Conservation (phyloP, 2,329 filamentous ascomycete species). For the Colletotrichum noveboracense region DNA sequence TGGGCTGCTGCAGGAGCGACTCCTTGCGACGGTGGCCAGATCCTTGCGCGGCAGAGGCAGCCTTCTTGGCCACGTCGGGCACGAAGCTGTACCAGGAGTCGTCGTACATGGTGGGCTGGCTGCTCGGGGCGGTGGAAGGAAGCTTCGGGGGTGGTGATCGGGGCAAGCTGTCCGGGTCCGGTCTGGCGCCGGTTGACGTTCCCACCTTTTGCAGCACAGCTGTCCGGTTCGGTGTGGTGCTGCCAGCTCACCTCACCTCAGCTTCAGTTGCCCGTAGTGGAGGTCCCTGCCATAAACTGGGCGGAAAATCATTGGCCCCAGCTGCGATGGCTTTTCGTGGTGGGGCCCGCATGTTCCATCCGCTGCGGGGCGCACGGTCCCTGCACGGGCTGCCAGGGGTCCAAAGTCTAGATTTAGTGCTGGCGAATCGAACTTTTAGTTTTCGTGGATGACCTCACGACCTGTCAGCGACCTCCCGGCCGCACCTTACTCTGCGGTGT, state of each 20-base stretch:
- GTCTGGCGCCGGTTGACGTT: neutral
- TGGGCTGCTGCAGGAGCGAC: slow-evolving; percentile 72
- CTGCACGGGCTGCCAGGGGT: slow-evolving; percentile 1
- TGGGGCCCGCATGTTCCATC: neutral
- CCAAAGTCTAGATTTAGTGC: slow-evolving; percentile 13
- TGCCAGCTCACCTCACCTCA: slow-evolving; percentile 4
- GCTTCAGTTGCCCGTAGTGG: neutral
- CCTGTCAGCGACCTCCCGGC: slow-evolving; percentile 12
- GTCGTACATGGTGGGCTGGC: slow-evolving; percentile 68
- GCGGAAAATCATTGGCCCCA: slow-evolving; percentile 22
- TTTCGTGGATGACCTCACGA: slow-evolving; percentile 24
- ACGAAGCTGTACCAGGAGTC: slow-evolving; percentile 85
- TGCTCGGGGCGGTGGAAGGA: neutral
- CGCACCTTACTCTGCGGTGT: neutral
- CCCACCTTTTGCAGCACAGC: neutral
- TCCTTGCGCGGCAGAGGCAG: slow-evolving; percentile 46
- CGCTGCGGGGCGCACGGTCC: slow-evolving; percentile 18
- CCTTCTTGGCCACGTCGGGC: slow-evolving; percentile 61
- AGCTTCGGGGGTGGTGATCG: neutral
- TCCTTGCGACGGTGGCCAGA: slow-evolving; percentile 68
- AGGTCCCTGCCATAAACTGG: neutral
- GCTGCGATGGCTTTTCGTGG: neutral
- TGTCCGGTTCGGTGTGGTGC: neutral
- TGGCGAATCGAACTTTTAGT: slow-evolving; percentile 22
- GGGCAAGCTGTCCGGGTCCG: neutral